Evolutionary conservation across 2,329 filamentous ascomycete species (phyloP).

Genomic region (Ceratocystis variospora): DNA sequence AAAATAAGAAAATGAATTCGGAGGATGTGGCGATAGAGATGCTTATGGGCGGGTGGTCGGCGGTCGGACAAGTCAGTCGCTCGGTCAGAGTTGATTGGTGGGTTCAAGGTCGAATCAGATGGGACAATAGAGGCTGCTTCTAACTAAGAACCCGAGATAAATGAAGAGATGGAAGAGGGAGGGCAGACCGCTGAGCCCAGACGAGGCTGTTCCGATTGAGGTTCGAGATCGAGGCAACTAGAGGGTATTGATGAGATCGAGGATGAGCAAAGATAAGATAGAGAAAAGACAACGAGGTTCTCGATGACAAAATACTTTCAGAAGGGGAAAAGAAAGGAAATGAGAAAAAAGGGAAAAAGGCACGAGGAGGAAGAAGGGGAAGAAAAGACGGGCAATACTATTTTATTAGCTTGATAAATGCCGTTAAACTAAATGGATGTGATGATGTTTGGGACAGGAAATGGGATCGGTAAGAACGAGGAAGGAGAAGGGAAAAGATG

Average conservation of each 20-base stretch:
- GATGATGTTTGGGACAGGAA: constrained; percentile 4
- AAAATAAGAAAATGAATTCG: background rate
- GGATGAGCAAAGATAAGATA: no score
- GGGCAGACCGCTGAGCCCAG: no score
- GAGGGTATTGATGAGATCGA: no score
- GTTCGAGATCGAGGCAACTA: no score
- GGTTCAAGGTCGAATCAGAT: background rate
- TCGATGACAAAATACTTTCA: no score
- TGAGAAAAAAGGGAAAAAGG: background rate
- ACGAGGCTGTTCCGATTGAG: no score
- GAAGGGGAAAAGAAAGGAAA: background rate
- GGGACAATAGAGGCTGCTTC: background rate
- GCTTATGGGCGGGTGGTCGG: background rate
- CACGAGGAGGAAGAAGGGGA: background rate
- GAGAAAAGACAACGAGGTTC: no score
- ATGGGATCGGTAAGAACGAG: background rate
- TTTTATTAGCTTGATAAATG: no score
- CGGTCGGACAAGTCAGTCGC: background rate
- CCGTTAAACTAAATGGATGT: background rate
- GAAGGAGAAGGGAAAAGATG: background rate
- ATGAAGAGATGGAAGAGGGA: no score
- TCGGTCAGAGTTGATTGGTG: background rate
- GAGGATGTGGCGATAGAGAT: background rate
- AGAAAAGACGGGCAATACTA: background rate
- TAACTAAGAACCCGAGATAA: background rate